Conservation (phyloP, 495 filamentous ascomycete species). For the Pyrenula aspistea region DNA sequence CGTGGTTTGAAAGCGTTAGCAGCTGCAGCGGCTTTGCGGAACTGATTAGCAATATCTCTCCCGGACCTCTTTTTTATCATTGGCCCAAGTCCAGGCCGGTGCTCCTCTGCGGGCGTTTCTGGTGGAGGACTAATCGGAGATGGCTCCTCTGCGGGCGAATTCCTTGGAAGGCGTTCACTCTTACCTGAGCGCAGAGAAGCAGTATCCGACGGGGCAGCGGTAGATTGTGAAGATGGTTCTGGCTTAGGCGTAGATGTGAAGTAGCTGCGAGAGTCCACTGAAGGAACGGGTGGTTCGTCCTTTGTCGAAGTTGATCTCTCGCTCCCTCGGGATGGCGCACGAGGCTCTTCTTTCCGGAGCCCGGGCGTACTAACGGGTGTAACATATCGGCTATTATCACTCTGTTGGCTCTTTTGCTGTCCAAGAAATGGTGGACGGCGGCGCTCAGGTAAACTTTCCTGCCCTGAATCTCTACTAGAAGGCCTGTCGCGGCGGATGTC, state of each 20-base stretch:
- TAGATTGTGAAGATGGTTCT: too few species aligned
- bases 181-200: constrained; percentile 28
- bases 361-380: neutral
- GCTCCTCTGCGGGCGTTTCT: constrained; percentile 32
- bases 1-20: constrained; percentile 75
- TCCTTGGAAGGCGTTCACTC: constrained; percentile 15
- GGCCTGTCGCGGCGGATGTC: neutral
- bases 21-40: constrained; percentile 77
- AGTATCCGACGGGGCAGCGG: constrained; percentile 13
- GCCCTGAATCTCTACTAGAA: neutral
- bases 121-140: constrained; percentile 9
- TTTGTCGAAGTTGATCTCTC: neutral
- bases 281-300: neutral
- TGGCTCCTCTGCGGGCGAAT: constrained; percentile 5
- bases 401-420: neutral
- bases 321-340: neutral
- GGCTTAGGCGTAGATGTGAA: constrained; percentile 13
- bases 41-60: constrained; percentile 60
- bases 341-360: neutral
- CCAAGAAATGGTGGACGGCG: neutral
- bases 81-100: constrained; percentile 72
- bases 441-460: neutral
- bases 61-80: constrained; percentile 76
- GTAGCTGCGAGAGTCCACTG: constrained; percentile 5
- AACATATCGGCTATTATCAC: neutral